Base-by-base conservation (phyloP, 805 yeast genomes). In the Saccharomycopsis sp. region DNA sequence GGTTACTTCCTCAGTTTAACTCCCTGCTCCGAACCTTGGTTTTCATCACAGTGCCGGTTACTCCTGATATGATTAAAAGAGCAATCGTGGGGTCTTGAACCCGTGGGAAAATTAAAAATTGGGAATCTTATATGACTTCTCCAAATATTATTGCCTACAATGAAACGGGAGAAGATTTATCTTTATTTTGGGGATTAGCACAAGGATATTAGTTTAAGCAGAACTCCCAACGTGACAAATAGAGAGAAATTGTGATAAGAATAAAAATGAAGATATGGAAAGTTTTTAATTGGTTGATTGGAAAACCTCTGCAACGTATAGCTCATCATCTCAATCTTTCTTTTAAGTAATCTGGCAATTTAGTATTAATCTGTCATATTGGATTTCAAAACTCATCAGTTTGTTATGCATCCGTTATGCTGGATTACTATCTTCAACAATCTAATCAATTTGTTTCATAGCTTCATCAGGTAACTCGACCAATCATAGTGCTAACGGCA, bases 81-180 rank as follows among this genome's bases (percentile, higher is more conserved):
- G 82, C 81, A 59, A 66, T 85, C 59, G 72, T 85, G 58, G 74
- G 76, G 45, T 85, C 68, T 60, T 81, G 83, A 56, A 75, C 93
- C 34, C 71, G 74, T 61, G 68, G 71, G 54, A 66, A 67, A 32
- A 70, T 85, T 55, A 54, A 67, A 38, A 86, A 80, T 53, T 68
- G 84, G 53, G 85, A 86, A 54, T 73, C 67, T 19, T 86, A 78
- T 51, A n/a, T n/a, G n/a, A n/a, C n/a, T n/a, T 82, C 93, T 41
- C 90, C 89, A 56, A 85, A 85, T 66, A 63, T 74, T 51, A 74
- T 85, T 64, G 83, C 85, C 41, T 85, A 67, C 71, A 85, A 85
- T 58, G 94, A 93, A 71, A 93, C 78, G 48, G 93, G 90, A 54
- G 78, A 75, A 58, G 79, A 80, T 63, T 63, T 81, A 57, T 66